These are phyloP conservation scores for Euphorbia pulcherrima DNA, from an alignment of 345 rosid species.

Conservation along the genomic window DNA sequence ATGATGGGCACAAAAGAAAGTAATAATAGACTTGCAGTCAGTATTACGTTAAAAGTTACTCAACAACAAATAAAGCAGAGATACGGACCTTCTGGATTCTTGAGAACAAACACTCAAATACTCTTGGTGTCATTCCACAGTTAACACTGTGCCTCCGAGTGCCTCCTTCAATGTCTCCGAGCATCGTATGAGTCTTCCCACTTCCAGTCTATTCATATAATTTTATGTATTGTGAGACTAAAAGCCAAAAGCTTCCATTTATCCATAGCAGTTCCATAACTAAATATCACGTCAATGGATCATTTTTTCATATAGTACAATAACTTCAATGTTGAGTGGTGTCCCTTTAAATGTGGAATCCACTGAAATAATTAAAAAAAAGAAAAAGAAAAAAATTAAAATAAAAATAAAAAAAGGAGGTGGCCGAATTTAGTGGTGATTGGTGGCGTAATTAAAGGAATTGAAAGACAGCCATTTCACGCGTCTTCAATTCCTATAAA, in stretches of 20 bases:
- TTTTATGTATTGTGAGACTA: background rate
- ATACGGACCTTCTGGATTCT: slow-evolving; percentile 80
- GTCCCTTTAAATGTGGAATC: too few relatives aligned
- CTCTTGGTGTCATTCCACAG: slow-evolving; percentile 96
- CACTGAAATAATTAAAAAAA: too few relatives aligned
- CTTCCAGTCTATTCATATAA: slow-evolving; percentile 72
- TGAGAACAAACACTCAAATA: slow-evolving; percentile 81
- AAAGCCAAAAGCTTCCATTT: background rate
- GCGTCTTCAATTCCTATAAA: too few relatives aligned
- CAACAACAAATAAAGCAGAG: background rate
- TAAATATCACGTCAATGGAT: background rate
- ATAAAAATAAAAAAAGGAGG: too few relatives aligned
- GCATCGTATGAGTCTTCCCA: slow-evolving; percentile 99
- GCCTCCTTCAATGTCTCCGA: slow-evolving; percentile 97
- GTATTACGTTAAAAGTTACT: too few relatives aligned
- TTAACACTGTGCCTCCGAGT: slow-evolving; percentile 89
- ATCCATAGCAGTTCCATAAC: background rate
- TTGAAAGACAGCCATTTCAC: too few relatives aligned
- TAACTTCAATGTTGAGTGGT: too few relatives aligned
- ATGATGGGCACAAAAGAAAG: background rate
- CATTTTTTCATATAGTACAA: background rate
- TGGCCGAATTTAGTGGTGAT: too few relatives aligned
- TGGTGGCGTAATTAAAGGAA: too few relatives aligned
- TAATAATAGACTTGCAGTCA: background rate
- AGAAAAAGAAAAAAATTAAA: too few relatives aligned